These are phyloP conservation scores for Podospora pseudocomata DNA, from an alignment of 495 filamentous ascomycete genomes.

Conservation along the genomic window DNA sequence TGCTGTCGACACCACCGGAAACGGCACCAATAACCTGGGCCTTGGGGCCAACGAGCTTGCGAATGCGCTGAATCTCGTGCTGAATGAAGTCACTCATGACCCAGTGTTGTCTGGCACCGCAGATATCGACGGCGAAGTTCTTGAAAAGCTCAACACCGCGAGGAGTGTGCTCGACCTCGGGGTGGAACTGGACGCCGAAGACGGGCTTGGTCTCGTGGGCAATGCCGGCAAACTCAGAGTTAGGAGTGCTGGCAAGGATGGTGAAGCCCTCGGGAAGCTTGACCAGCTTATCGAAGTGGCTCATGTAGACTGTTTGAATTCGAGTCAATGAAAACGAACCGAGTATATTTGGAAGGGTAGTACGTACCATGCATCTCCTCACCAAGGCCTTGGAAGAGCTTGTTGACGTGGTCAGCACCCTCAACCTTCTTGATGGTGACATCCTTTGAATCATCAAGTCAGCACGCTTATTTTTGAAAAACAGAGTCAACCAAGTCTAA, in stretches of 20 bases:
- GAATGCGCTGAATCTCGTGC: slow-evolving; percentile 72
- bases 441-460: slow-evolving; percentile 6
- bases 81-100: slow-evolving; percentile 77
- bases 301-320: slow-evolving; percentile 63
- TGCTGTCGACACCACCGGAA: slow-evolving; percentile 89
- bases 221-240: slow-evolving; percentile 75
- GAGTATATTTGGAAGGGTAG: background rate
- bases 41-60: slow-evolving; percentile 68
- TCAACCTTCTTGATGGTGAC: slow-evolving; percentile 43
- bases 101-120: slow-evolving; percentile 70
- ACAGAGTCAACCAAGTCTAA: background rate
- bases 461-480: background rate
- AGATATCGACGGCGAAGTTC: slow-evolving; percentile 82
- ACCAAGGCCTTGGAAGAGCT: slow-evolving; percentile 66
- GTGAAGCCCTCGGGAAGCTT: slow-evolving; percentile 67
- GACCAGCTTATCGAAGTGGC: slow-evolving; percentile 78
- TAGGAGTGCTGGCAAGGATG: slow-evolving; percentile 67
- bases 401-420: slow-evolving; percentile 53
- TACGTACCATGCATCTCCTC: slow-evolving; percentile 46
- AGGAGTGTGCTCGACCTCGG: slow-evolving; percentile 72
- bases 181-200: slow-evolving; percentile 79
- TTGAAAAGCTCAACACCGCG: slow-evolving; percentile 61
- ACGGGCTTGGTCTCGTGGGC: slow-evolving; percentile 66
- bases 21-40: slow-evolving; percentile 84
- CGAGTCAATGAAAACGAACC: background rate